Evolutionary conservation across 495 filamentous ascomycete genomes (phyloP).

Genomic region (Xylaria bambusicola): DNA sequence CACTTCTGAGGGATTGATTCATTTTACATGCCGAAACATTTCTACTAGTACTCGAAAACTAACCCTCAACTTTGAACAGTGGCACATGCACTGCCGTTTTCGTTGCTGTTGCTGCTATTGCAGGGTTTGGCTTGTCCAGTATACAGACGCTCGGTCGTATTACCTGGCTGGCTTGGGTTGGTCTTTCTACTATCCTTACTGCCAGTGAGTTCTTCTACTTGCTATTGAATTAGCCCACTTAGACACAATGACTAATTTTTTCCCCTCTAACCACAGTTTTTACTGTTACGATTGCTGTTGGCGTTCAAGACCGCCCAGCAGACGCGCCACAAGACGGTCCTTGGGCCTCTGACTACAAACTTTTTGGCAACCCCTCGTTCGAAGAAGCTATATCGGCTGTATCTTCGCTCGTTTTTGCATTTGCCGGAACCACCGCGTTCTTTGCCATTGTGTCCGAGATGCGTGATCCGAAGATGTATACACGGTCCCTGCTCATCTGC

Average conservation of each 20-base stretch:
- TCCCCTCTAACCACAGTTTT: constrained; percentile 40
- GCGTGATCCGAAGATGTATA: constrained; percentile 26
- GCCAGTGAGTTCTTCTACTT: constrained; percentile 14
- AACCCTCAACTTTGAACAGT: background rate
- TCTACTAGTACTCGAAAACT: too few species aligned
- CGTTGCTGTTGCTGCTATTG: constrained; percentile 37
- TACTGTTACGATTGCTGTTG: constrained; percentile 51
- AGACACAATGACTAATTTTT: background rate
- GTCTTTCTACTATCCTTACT: constrained; percentile 43
- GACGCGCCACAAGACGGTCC: constrained; percentile 41
- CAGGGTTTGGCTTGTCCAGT: constrained; percentile 44
- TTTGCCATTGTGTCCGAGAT: constrained; percentile 26
- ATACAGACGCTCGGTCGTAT: constrained; percentile 50
- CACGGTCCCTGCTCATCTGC: constrained; percentile 26
- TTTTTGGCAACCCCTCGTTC: constrained; percentile 41
- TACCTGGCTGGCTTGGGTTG: constrained; percentile 50
- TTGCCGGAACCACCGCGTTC: constrained; percentile 15
- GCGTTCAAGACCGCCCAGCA: constrained; percentile 42
- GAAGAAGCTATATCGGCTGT: constrained; percentile 43
- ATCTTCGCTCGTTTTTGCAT: constrained; percentile 36
- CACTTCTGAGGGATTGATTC: too few species aligned
- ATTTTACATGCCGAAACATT: too few species aligned
- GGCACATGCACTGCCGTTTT: constrained; percentile 49
- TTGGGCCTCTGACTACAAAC: constrained; percentile 38
- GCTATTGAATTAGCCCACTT: background rate